phyloP scores from a whole-genome alignment of 2,329 filamentous ascomycete genomes.

The Botrytis medusae region DNA sequence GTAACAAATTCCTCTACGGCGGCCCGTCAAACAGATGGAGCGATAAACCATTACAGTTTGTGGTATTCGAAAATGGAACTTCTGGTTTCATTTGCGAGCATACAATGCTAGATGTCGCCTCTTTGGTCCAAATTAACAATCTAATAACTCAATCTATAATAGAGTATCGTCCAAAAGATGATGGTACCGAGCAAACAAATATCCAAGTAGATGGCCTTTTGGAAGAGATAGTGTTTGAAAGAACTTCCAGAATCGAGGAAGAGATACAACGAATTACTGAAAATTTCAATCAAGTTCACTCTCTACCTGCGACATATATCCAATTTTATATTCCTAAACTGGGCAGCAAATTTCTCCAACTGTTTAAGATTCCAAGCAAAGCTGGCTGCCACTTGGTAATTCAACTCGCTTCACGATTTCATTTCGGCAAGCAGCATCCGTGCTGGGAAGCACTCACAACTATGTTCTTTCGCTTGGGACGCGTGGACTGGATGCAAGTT shows the following conservation, averaged over 20 bases:
- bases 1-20: slow-evolving; percentile 29
- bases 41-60: slow-evolving; percentile 34
- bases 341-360: background rate
- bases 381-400: slow-evolving; percentile 3
- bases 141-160: slow-evolving; percentile 15
- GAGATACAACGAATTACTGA: background rate
- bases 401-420: slow-evolving; percentile 29
- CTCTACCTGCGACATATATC: background rate
- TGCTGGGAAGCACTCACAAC: slow-evolving; percentile 32
- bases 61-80: slow-evolving; percentile 32
- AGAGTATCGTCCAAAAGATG: background rate
- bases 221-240: background rate
- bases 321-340: background rate
- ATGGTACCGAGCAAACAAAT: background rate
- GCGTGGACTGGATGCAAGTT: slow-evolving; percentile 31
- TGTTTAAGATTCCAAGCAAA: background rate
- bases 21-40: slow-evolving; percentile 33
- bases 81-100: slow-evolving; percentile 23
- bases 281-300: background rate
- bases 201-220: background rate
- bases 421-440: slow-evolving; percentile 29
- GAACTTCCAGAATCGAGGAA: background rate
- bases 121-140: slow-evolving; percentile 23
- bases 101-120: background rate
- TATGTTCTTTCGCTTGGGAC: slow-evolving; percentile 31